Evolutionary conservation across 768 basidiomycete genomes (phyloP).

Genomic region (Crepidotus variabilis): DNA sequence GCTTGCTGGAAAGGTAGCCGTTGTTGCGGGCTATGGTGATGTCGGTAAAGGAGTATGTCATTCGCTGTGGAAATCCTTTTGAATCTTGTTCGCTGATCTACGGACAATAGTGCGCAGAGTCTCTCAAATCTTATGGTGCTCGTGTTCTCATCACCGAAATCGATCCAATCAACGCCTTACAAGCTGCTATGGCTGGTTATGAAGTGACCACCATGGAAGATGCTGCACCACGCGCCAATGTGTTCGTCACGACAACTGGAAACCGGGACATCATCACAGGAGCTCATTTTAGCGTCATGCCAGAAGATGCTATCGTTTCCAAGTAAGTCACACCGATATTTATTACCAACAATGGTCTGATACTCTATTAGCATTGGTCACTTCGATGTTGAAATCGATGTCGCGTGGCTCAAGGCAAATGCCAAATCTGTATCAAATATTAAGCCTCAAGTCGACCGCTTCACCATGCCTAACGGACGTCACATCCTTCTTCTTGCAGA

Average conservation of each 20-base stretch:
- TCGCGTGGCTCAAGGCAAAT: conserved; percentile 96
- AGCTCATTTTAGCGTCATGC: conserved; percentile 92
- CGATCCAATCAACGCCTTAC: conserved; percentile 99
- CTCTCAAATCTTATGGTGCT: conserved; percentile 94
- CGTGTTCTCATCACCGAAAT: conserved; percentile 97
- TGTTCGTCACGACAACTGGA: conserved; percentile 98
- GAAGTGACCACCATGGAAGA: conserved; percentile 99
- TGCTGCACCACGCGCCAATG: conserved; percentile 80
- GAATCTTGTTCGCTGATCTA: background rate
- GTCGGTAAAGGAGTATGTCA: conserved; percentile 97
- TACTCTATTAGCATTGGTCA: conserved; percentile 63
- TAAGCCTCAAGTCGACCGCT: conserved; percentile 99
- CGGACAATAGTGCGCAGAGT: conserved; percentile 83
- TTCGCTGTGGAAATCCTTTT: background rate
- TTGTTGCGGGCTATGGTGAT: conserved; percentile 98
- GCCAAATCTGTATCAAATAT: conserved; percentile 82
- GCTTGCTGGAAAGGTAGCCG: conserved; percentile 99
- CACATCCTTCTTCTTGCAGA: conserved; percentile 98
- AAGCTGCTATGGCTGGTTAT: conserved; percentile 99
- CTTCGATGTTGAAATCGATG: conserved; percentile 91
- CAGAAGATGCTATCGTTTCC: conserved; percentile 97
- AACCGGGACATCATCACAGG: conserved; percentile 96
- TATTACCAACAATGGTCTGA: conserved; percentile 3
- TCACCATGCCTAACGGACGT: conserved; percentile 86
- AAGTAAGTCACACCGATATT: conserved; percentile 56